Conservation (phyloP, 495 filamentous ascomycete genomes). For the Penicillium paradoxum region DNA sequence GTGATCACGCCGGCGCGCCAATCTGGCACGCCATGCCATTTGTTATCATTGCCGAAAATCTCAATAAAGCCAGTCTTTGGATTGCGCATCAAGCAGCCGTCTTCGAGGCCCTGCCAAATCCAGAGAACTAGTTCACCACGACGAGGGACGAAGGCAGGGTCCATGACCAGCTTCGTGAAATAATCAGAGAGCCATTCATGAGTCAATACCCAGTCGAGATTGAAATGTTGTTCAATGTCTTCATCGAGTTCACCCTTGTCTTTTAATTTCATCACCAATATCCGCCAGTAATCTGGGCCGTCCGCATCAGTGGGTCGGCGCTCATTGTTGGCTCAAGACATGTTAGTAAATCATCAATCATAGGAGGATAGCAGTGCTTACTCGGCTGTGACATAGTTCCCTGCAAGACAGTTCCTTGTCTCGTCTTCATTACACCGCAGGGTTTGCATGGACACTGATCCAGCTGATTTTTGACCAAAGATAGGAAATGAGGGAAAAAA, state of each 20-base stretch:
- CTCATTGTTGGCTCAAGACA: background rate
- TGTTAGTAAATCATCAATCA: background rate
- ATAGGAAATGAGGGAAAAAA: conserved; percentile 55
- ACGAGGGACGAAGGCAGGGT: conserved; percentile 51
- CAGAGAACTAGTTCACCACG: conserved; percentile 57
- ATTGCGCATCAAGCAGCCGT: conserved; percentile 37
- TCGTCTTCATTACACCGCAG: conserved; percentile 21
- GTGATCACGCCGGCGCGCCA: conserved; percentile 57
- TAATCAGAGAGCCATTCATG: conserved; percentile 32
- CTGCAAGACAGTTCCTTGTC: conserved; percentile 4
- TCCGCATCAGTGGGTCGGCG: conserved; percentile 31
- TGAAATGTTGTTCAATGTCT: conserved; percentile 41
- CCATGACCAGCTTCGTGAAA: conserved; percentile 32
- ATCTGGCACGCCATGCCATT: conserved; percentile 32
- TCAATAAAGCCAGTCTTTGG: conserved; percentile 21
- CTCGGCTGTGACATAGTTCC: background rate
- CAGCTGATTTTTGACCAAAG: background rate
- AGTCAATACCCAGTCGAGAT: conserved; percentile 52
- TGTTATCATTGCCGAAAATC: conserved; percentile 26
- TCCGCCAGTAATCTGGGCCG: conserved; percentile 48
- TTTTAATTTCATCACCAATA: conserved; percentile 46
- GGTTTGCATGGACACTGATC: conserved; percentile 34
- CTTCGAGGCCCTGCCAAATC: conserved; percentile 25
- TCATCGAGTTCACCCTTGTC: conserved; percentile 34
- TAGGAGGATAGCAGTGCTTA: background rate